These are phyloP conservation scores for Pleurotus eryngii DNA, from an alignment of 768 basidiomycete species.

Conservation along the genomic window DNA sequence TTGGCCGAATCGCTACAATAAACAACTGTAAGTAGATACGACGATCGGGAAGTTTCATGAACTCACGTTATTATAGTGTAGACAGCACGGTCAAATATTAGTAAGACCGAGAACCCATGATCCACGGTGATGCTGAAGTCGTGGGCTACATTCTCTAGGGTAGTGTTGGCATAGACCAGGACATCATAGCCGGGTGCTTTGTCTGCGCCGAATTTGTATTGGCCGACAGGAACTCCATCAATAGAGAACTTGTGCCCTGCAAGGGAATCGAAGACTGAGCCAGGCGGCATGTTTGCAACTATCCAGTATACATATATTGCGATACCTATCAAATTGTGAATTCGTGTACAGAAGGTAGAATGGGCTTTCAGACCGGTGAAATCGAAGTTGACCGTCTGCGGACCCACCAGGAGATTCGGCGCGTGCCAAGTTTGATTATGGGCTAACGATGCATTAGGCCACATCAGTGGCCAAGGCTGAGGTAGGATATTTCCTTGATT, in stretches of 20 bases:
- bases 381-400: not conserved
- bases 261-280: not conserved
- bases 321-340: not conserved
- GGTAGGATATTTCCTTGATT: not conserved
- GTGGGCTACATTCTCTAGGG: not conserved
- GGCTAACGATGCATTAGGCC: not conserved
- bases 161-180: not conserved
- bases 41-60: too few relatives aligned
- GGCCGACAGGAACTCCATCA: not conserved
- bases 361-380: not conserved
- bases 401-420: not conserved
- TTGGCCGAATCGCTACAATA: too few relatives aligned
- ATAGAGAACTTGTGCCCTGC: not conserved
- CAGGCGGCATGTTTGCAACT: not conserved
- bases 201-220: not conserved
- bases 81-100: constrained; percentile 1
- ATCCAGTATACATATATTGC: constrained; percentile 3
- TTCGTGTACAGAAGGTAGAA: too few relatives aligned
- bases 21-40: too few relatives aligned
- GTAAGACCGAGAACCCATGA: not conserved
- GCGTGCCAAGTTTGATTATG: not conserved
- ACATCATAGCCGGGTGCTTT: not conserved
- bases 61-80: not conserved
- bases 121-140: not conserved
- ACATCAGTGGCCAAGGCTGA: not conserved